Evolutionary conservation across 75 land plant species (phyloP).

Genomic region (Cryptomeria japonica): DNA sequence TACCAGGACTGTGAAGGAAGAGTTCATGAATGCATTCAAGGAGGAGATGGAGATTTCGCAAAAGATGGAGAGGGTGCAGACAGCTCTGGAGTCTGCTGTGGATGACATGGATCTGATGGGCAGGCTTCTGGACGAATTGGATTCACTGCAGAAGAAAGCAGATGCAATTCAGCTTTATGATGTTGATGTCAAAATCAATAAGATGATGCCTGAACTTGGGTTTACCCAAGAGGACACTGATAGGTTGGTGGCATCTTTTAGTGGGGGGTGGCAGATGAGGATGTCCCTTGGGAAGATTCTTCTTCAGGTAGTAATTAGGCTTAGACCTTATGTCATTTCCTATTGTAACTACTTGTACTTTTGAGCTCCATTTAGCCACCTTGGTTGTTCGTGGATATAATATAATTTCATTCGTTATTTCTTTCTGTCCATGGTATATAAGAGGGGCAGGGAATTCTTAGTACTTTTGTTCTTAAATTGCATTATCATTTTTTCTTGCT

Average conservation of each 20-base stretch:
- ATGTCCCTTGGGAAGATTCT: constrained; percentile 97
- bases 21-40: constrained; percentile 79
- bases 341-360: neutral
- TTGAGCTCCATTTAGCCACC: neutral
- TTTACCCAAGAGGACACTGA: constrained; percentile 77
- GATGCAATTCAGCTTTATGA: constrained; percentile 64
- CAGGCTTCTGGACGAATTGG: constrained; percentile 85
- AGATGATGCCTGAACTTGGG: constrained; percentile 93
- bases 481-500: neutral
- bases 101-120: constrained; percentile 91
- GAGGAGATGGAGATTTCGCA: constrained; percentile 73
- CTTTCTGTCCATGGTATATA: neutral
- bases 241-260: constrained; percentile 80
- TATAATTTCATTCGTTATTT: neutral
- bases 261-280: constrained; percentile 99
- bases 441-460: neutral
- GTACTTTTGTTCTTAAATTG: neutral
- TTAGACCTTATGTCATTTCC: neutral
- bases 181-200: constrained; percentile 78
- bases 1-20: constrained; percentile 78
- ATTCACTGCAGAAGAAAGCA: constrained; percentile 76
- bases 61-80: constrained; percentile 89
- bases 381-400: neutral
- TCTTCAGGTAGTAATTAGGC: constrained; percentile 73
- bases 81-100: constrained; percentile 69